phyloP scores from a whole-genome alignment of 352 stramenopile genomes.

The Phytophthora boehmeriae region DNA sequence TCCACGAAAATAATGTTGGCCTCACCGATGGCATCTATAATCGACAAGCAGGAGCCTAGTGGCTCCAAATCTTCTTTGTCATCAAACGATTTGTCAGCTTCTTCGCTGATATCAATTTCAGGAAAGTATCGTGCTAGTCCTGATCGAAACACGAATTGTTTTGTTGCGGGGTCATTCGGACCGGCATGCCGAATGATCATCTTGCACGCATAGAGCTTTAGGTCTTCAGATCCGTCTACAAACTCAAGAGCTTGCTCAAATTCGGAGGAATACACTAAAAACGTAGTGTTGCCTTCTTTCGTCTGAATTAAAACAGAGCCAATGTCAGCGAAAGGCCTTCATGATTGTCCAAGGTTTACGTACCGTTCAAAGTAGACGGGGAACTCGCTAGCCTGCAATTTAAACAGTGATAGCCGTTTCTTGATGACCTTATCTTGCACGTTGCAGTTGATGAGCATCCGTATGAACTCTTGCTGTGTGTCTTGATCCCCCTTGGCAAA shows the following conservation, averaged over 20 bases:
- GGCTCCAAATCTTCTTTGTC: conserved; percentile 50
- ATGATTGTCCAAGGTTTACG: not conserved
- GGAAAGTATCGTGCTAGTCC: conserved; percentile 48
- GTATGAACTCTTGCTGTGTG: conserved; percentile 53
- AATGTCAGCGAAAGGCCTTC: not conserved
- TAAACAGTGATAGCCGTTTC: conserved; percentile 67
- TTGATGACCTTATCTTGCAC: conserved; percentile 74
- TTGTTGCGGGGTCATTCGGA: conserved; percentile 40
- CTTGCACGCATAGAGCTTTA: conserved; percentile 60
- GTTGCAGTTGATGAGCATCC: conserved; percentile 52
- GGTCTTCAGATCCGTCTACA: conserved; percentile 23
- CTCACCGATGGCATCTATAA: conserved; percentile 46
- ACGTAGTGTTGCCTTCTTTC: conserved; percentile 51
- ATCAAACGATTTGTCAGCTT: conserved; percentile 30
- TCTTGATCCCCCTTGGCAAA: conserved; percentile 47
- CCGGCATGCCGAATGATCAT: conserved; percentile 60
- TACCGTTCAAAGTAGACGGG: conserved; percentile 61
- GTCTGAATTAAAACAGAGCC: conserved; percentile 19
- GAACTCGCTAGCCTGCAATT: conserved; percentile 57
- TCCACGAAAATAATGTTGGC: conserved; percentile 68
- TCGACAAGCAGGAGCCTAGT: conserved; percentile 50
- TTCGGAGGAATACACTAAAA: conserved; percentile 66
- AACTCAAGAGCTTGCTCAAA: conserved; percentile 63
- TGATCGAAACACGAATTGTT: conserved; percentile 59
- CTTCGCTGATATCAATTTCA: conserved; percentile 45